phyloP scores from a whole-genome alignment of 164 flowering plant species.

The Macadamia tetraphylla region DNA sequence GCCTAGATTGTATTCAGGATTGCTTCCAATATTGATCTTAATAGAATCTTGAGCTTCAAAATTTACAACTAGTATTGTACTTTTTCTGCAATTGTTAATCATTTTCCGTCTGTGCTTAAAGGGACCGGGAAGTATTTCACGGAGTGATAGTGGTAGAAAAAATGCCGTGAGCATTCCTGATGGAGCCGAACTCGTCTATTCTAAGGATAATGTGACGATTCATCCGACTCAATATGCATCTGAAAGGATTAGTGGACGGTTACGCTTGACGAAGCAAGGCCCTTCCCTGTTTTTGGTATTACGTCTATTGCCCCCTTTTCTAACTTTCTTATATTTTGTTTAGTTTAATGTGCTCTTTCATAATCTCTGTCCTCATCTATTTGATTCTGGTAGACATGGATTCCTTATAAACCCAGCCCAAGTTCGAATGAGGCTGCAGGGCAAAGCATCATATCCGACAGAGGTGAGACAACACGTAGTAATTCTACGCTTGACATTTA shows the following conservation, averaged over 20 bases:
- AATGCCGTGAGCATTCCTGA: constrained; percentile 49
- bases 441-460: constrained; percentile 65
- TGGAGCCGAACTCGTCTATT: constrained; percentile 65
- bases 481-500: not conserved
- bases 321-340: not conserved
- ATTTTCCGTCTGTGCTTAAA: constrained; percentile 2
- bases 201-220: constrained; percentile 89
- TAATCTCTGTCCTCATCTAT: constrained; percentile 2
- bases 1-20: not conserved
- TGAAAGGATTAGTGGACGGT: constrained; percentile 87
- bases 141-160: constrained; percentile 44
- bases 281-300: constrained; percentile 70
- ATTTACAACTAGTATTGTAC: not conserved
- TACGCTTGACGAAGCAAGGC: constrained; percentile 79
- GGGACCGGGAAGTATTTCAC: constrained; percentile 34
- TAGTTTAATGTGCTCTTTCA: not conserved
- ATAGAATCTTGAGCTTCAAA: not conserved
- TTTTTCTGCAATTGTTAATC: not conserved
- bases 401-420: constrained; percentile 60
- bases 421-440: constrained; percentile 19
- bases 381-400: constrained; percentile 63
- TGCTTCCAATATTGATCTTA: too few species aligned
- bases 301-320: not conserved
- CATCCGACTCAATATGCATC: constrained; percentile 93
- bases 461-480: constrained; percentile 39